Evolutionary conservation across 176 grass and related monocot species (phyloP), one percentile per base, ranked within the genome.

Genomic region (Musa beccarii): DNA sequence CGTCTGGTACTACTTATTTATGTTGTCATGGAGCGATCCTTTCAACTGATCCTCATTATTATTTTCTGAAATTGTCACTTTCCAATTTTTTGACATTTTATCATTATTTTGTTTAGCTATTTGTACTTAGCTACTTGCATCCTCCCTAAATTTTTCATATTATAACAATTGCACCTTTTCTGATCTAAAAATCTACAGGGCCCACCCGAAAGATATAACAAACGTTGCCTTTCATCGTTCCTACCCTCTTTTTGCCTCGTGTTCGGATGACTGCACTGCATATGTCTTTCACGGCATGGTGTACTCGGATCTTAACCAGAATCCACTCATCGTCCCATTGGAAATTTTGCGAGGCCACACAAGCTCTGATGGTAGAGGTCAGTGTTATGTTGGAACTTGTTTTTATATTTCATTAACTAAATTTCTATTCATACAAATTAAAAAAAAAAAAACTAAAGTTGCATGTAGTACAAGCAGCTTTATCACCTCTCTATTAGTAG

Each of bases 271-370:
- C 79, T 94, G 91, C 80, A 94, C 88, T 10, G 74, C 91, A 1
- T 92, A 99, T 75, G 86, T 99, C 17, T 99, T 89, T 83, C 96
- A 99, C 85, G 89, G 90, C 69, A 95, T 88, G 82, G 91, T 94
- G 24, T 99, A 99, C 81, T 89, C 95, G 57, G 88, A 94, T 89
- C 86, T 99, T 55, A 94, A 99, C 80, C 88, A 99, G 71, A 89
- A 99, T 80, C 90, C 95, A 76, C 90, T 99, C 79, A 91, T 99
- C 59, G 90, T 99, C 69, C 95, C 90, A 63, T 71, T 99, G 82
- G 95, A 92, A 83, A 99, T 99, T 84, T 81, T 99, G 24, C 88
- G 70, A 75, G 95, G 91, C 62, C 91, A 94, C 82, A 83, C 55
- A 69, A 78, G 80, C 70, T 83, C 66, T 67, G 82, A 99, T 87